Base-by-base conservation (phyloP, 2,329 filamentous ascomycete species). In the Bimuria novae-zelandiae region DNA sequence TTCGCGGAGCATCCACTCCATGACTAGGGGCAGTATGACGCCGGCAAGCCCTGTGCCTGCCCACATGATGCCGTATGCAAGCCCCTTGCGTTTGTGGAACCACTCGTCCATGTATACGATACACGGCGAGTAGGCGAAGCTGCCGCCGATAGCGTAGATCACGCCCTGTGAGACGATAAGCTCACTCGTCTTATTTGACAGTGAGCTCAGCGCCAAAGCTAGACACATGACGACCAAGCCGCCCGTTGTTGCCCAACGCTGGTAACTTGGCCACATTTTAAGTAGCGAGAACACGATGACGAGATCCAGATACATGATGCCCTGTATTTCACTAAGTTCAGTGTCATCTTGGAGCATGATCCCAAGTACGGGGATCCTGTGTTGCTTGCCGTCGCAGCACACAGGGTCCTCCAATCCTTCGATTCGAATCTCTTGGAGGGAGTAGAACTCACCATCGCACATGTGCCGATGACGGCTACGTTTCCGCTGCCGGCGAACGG, bases 31-130 rank as follows among this genome's bases (percentile, higher is more conserved):
- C 55, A 80, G 70, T 11, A 76, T 55, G 10, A 76, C 70, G 8
- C 79, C 79, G 0, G 74, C 74, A 2, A 76, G 58, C 1, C 78
- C 79, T n/a, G 62, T 65, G 5, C 63, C 66, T 12, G 63, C 63
- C 80, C 82, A 86, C 79, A 88, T 84, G 45, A 85, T 79, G n/a
- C 86, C 86, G 60, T 83, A 84, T 1, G 84, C 84, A 29, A 87
- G 70, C 1, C 84, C 83, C 45, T 84, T 84, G 37, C 79, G 78
- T 36, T 73, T 75, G 19, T 83, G 76, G 64, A 86, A 87, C 83
- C 84, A 87, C 65, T 86, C 81, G 55, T 86, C 81, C 57, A 87
- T 74, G 69, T 84, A 85, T 29, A 81, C 59, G 25, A 85, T 78
- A 59, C 80, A 82, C 0, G 84, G 83, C 22, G 77, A 79, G 64